These are phyloP conservation scores for Paspalum notatum DNA, from an alignment of 176 grass and related monocot species.

Conservation along the genomic window DNA sequence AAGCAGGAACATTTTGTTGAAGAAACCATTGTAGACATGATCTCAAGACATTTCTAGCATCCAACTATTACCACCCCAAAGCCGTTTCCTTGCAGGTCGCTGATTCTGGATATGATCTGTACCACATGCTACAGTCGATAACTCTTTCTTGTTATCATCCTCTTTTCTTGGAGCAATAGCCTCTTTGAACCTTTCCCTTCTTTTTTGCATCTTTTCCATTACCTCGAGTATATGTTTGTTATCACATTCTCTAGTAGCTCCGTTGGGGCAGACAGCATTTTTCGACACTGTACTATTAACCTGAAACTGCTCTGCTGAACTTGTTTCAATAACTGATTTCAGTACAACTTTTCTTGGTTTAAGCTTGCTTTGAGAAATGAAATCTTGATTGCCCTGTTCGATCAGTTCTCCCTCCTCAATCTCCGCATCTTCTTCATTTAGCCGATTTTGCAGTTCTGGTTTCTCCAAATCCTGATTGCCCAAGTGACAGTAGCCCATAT, in stretches of 20 bases:
- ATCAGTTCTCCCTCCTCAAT: constrained; percentile 77
- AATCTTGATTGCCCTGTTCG: constrained; percentile 36
- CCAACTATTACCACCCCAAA: constrained; percentile 60
- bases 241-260: constrained; percentile 39
- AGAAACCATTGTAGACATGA: constrained; percentile 3
- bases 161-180: constrained; percentile 41
- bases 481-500: constrained; percentile 12
- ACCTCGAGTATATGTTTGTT: constrained; percentile 56
- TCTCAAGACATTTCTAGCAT: constrained; percentile 29
- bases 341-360: constrained; percentile 35
- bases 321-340: constrained; percentile 49
- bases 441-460: constrained; percentile 20
- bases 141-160: constrained; percentile 31
- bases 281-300: constrained; percentile 20
- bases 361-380: constrained; percentile 35
- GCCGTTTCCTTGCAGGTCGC: constrained; percentile 75
- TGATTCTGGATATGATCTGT: constrained; percentile 58
- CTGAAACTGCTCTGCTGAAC: constrained; percentile 10
- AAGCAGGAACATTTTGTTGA: neutral
- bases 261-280: constrained; percentile 29
- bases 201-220: constrained; percentile 84
- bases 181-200: constrained; percentile 85
- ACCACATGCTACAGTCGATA: constrained; percentile 18
- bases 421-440: constrained; percentile 42
- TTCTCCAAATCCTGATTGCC: constrained; percentile 33